Evolutionary conservation across 306 rosid species (phyloP), one percentile per base, ranked within the genome.

Genomic region (Biancaea sappan): DNA sequence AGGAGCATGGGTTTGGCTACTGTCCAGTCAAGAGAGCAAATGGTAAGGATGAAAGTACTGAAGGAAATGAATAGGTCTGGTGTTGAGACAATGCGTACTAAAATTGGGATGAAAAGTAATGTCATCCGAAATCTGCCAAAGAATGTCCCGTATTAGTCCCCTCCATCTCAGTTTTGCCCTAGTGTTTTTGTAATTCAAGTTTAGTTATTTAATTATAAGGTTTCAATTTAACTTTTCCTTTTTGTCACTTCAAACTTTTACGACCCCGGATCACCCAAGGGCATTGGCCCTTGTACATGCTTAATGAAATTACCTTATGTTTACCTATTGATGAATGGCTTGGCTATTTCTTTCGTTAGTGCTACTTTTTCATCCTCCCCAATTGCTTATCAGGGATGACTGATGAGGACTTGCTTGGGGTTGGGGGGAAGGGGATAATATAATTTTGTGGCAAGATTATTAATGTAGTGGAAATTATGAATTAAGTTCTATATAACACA

Each of bases 1-100:
- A 85, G 83, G 81, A 88, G 96, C 88, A 95, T 95, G 99, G 99
- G 98, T 29, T 80, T 95, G 85, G 86, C 91, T 15, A 95, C 97
- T 0, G 92, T 92, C 68, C 97, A 90, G 70, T 86, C 98, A 22
- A 90, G 88, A 71, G 90, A 95, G 66, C 78, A 80, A 25, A 66
- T 88, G 85, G 89, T 90, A 78, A 89, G 88, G 88, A 85, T 92
- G 98, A 95, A 95, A 83, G 91, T 92, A 65, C 77, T 95, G 84
- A 95, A 90, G 90, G 81, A 88, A 77, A 92, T 95, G 90, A 87
- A 73, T 43, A 88, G 80, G 78, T 80, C 92, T 8, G 97, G 99
- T 32, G 91, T 90, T 84, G 97, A 95, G 66, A 77, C 86, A 52
- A 88, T 95, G 98, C 97, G 97, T 14, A 73, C 67, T 70, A 90